phyloP scores from a whole-genome alignment of 208 protist genomes.

The Trichomonas vaginalis region DNA sequence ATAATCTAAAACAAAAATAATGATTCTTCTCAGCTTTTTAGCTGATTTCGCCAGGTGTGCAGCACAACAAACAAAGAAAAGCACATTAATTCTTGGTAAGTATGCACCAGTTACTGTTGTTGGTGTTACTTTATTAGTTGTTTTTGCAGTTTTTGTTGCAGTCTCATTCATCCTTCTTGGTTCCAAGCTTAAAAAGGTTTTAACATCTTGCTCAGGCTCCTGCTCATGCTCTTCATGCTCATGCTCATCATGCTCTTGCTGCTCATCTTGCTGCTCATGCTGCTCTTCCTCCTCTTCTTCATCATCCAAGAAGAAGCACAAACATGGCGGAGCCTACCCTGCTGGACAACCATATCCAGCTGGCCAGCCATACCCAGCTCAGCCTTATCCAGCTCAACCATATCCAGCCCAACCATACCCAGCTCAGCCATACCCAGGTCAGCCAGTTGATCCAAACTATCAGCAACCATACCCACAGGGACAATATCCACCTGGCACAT shows the following conservation, averaged over 20 bases:
- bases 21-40: background rate
- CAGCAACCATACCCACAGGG: background rate
- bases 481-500: background rate
- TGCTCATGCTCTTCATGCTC: background rate
- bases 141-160: background rate
- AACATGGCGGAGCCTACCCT: background rate
- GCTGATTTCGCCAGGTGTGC: background rate
- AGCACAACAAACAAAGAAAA: background rate
- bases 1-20: too few relatives aligned
- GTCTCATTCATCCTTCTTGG: background rate
- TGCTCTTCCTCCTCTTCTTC: background rate
- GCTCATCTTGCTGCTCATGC: background rate
- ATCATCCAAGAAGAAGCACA: background rate
- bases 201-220: background rate
- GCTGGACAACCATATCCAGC: background rate
- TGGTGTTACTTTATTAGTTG: background rate
- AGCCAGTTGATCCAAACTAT: too few relatives aligned
- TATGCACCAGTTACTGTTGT: background rate
- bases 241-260: background rate
- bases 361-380: background rate
- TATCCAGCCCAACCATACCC: too few relatives aligned
- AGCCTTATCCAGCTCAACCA: too few relatives aligned
- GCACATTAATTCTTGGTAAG: background rate
- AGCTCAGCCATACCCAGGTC: background rate
- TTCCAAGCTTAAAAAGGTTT: background rate